Evolutionary conservation across 2,329 filamentous ascomycete species (phyloP).

Genomic region (Zelopaecilomyces penicillatus): DNA sequence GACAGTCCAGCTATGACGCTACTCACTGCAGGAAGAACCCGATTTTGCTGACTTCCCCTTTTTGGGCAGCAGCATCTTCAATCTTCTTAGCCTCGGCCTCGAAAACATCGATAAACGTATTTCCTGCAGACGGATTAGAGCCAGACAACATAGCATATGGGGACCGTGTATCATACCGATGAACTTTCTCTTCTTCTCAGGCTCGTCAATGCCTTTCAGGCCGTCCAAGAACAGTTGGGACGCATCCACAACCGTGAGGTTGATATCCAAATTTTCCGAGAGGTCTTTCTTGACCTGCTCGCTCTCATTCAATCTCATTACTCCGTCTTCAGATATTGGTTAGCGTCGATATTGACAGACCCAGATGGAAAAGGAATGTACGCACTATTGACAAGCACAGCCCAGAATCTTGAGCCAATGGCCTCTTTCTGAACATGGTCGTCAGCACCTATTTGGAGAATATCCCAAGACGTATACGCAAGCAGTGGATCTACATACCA

Average conservation of each 20-base stretch:
- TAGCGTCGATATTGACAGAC: conserved; percentile 26
- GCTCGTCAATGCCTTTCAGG: conserved; percentile 66
- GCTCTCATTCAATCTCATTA: conserved; percentile 77
- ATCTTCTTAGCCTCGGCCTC: conserved; percentile 65
- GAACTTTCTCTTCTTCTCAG: conserved; percentile 85
- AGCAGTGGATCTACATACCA: conserved; percentile 32
- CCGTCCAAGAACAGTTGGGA: conserved; percentile 66
- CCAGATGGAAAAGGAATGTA: conserved; percentile 25
- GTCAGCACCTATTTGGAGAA: no score
- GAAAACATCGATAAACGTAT: conserved; percentile 52
- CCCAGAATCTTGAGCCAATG: conserved; percentile 53
- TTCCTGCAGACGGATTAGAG: conserved; percentile 2
- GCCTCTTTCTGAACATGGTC: conserved; percentile 25
- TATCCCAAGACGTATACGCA: neutral
- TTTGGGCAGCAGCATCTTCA: conserved; percentile 60
- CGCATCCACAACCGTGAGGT: conserved; percentile 80
- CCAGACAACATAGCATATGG: neutral
- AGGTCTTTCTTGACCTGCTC: conserved; percentile 73
- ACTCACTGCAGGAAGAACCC: conserved; percentile 81
- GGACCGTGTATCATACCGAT: conserved; percentile 53
- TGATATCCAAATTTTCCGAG: conserved; percentile 72
- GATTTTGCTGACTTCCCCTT: conserved; percentile 62
- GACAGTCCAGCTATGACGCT: conserved; percentile 55
- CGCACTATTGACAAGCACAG: conserved; percentile 74
- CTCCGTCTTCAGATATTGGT: neutral